These are phyloP conservation scores for Rubia yunnanensis DNA, from an alignment of 257 asterid genomes.

Conservation along the genomic window DNA sequence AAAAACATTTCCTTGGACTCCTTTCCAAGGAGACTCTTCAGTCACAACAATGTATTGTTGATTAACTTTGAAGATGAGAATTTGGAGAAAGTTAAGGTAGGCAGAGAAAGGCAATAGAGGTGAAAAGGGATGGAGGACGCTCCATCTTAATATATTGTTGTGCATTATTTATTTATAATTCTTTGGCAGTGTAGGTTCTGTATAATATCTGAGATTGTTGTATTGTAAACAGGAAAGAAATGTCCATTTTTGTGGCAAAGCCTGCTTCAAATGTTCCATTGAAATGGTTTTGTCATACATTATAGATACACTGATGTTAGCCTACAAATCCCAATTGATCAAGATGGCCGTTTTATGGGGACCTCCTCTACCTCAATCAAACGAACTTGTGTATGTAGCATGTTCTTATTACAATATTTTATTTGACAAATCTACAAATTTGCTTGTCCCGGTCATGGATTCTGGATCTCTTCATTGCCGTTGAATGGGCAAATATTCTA, in stretches of 20 bases:
- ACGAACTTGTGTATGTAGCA: neutral
- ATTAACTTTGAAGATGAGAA: slow-evolving; percentile 11
- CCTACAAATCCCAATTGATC: neutral
- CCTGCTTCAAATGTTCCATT: neutral
- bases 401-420: neutral
- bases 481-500: neutral
- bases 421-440: neutral
- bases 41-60: slow-evolving; percentile 34
- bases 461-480: neutral
- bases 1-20: slow-evolving; percentile 35
- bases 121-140: neutral
- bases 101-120: neutral
- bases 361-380: neutral
- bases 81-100: slow-evolving; percentile 3
- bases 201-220: neutral
- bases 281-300: neutral
- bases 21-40: slow-evolving; percentile 29
- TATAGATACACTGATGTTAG: no score
- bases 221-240: neutral
- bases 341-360: neutral
- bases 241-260: neutral
- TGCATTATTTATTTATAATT: neutral
- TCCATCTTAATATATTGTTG: slow-evolving; percentile 7
- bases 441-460: neutral
- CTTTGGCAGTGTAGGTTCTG: slow-evolving; percentile 10